phyloP scores from a whole-genome alignment of 116 monocot species.

The Cymodocea nodosa region DNA sequence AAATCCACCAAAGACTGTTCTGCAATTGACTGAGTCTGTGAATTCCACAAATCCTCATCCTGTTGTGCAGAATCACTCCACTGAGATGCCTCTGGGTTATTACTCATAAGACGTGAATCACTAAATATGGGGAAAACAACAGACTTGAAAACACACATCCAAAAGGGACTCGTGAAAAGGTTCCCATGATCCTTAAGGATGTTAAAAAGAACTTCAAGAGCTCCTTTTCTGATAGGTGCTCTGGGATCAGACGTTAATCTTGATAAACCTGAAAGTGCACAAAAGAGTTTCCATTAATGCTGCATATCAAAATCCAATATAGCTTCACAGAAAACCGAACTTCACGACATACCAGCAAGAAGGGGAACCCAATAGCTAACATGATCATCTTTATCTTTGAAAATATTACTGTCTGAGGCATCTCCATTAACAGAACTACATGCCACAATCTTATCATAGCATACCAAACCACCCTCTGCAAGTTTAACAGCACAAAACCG shows the following conservation, averaged over 20 bases:
- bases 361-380: conserved; percentile 85
- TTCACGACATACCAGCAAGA: conserved; percentile 53
- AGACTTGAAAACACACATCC: conserved; percentile 69
- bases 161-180: conserved; percentile 67
- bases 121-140: conserved; percentile 77
- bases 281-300: not conserved
- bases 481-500: conserved; percentile 98
- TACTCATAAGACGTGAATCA: conserved; percentile 8
- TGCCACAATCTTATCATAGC: conserved; percentile 45
- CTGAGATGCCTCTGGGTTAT: conserved; percentile 13
- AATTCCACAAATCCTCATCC: conserved; percentile 39
- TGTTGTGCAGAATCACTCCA: conserved; percentile 12
- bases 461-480: conserved; percentile 85
- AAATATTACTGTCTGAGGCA: conserved; percentile 28
- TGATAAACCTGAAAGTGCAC: conserved; percentile 62
- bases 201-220: conserved; percentile 90
- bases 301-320: not conserved
- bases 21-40: conserved; percentile 45
- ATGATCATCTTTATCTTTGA: conserved; percentile 55
- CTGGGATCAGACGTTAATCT: conserved; percentile 87
- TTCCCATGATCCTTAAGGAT: conserved; percentile 92
- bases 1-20: conserved; percentile 66
- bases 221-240: conserved; percentile 64
- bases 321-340: not conserved
- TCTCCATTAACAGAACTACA: conserved; percentile 28